These are phyloP conservation scores for Vigna angularis DNA, from an alignment of 306 rosid genomes.

Conservation along the genomic window DNA sequence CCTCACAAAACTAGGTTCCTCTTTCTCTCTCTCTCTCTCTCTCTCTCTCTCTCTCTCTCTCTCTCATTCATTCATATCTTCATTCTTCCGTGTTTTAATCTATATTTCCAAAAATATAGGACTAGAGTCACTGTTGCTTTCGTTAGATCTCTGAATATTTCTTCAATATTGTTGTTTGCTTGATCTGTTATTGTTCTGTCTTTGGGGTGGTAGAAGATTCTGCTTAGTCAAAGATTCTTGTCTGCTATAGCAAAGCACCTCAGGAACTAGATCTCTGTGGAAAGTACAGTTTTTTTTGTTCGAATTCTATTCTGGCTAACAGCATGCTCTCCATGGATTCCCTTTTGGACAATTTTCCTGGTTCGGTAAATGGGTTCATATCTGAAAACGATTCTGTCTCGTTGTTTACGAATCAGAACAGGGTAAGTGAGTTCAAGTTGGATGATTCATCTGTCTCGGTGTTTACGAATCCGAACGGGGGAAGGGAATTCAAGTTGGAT, in stretches of 20 bases:
- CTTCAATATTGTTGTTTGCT: not conserved
- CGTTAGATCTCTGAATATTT: constrained; percentile 12
- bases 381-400: constrained; percentile 49
- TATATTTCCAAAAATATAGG: not conserved
- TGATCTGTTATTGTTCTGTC: constrained; percentile 14
- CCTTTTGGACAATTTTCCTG: constrained; percentile 51
- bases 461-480: constrained; percentile 44
- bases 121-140: not conserved
- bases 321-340: constrained; percentile 53
- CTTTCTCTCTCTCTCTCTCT: too few relatives aligned
- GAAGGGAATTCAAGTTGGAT: constrained; percentile 27
- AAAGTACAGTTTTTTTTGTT: not conserved
- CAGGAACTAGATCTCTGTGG: constrained; percentile 10
- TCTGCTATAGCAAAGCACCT: not conserved
- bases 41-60: not conserved
- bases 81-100: not conserved
- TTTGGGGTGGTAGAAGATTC: constrained; percentile 51
- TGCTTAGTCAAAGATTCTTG: constrained; percentile 35
- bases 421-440: constrained; percentile 35
- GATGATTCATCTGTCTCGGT: constrained; percentile 44
- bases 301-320: not conserved
- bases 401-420: constrained; percentile 43
- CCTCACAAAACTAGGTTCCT: constrained; percentile 6
- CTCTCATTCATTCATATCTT: not conserved
- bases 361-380: constrained; percentile 47